Evolutionary conservation across 2,329 filamentous ascomycete species (phyloP).

Genomic region (Xylariaceae sp.): DNA sequence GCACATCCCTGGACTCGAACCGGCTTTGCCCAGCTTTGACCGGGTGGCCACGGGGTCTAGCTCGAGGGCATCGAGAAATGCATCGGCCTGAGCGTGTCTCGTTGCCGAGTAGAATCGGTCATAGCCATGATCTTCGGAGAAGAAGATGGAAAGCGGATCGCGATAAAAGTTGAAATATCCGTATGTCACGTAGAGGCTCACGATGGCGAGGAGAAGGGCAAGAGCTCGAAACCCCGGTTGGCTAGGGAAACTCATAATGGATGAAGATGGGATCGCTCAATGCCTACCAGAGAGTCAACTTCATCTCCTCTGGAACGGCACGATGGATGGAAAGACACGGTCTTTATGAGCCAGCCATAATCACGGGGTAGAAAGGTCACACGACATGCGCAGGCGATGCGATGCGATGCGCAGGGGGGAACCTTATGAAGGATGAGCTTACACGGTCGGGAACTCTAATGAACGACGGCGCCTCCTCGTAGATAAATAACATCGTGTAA

Average conservation of each 20-base stretch:
- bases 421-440: not conserved
- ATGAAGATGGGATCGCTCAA: not conserved
- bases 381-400: not conserved
- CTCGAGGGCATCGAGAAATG: slow-evolving; percentile 24
- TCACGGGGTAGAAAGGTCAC: not conserved
- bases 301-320: not conserved
- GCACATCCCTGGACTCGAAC: slow-evolving; percentile 25
- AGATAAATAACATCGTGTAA: no score
- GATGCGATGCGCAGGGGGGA: not conserved
- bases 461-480: no score
- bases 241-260: slow-evolving; percentile 17
- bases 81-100: slow-evolving; percentile 29
- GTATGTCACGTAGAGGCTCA: slow-evolving; percentile 28
- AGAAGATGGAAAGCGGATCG: slow-evolving; percentile 32
- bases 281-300: not conserved
- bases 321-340: not conserved
- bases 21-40: slow-evolving; percentile 23
- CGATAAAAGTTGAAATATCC: slow-evolving; percentile 31
- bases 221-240: slow-evolving; percentile 29
- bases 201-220: slow-evolving; percentile 23
- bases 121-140: slow-evolving; percentile 31
- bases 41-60: slow-evolving; percentile 17
- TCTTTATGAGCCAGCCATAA: not conserved
- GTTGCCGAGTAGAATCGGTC: slow-evolving; percentile 30
- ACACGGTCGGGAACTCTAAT: no score